Evolutionary conservation across 352 stramenopile species (phyloP).

Genomic region (Globisporangium paroecandrum): DNA sequence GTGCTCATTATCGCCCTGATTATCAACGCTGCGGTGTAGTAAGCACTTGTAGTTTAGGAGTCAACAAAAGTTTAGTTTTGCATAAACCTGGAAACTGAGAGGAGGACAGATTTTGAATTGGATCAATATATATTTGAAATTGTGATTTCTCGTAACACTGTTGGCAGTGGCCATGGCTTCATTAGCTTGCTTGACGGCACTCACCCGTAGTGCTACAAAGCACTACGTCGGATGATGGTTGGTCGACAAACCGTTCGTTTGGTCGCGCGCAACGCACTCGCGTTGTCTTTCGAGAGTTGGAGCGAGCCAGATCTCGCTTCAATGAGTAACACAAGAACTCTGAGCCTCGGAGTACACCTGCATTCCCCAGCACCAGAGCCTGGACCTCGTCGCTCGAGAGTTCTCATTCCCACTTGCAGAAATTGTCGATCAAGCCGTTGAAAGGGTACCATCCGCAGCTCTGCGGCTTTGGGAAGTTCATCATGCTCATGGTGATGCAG

Average conservation of each 20-base stretch:
- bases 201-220: too few relatives aligned
- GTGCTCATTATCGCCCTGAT: slow-evolving; percentile 6
- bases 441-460: slow-evolving; percentile 46
- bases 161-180: background rate
- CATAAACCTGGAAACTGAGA: background rate
- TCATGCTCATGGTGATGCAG: slow-evolving; percentile 26
- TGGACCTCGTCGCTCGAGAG: background rate
- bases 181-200: too few relatives aligned
- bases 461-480: slow-evolving; percentile 22
- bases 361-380: background rate
- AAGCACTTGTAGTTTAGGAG: background rate
- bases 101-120: background rate
- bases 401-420: slow-evolving; percentile 20
- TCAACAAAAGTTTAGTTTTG: background rate
- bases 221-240: too few relatives aligned
- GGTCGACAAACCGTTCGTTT: background rate
- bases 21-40: background rate
- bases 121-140: background rate
- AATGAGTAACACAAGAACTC: background rate
- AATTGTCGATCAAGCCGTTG: slow-evolving; percentile 35
- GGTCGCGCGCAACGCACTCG: background rate
- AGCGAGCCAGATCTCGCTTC: background rate
- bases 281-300: background rate
- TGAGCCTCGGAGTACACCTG: background rate
- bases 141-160: background rate